phyloP scores from a whole-genome alignment of 805 yeast genomes.

The Candida nonsorbophila region DNA sequence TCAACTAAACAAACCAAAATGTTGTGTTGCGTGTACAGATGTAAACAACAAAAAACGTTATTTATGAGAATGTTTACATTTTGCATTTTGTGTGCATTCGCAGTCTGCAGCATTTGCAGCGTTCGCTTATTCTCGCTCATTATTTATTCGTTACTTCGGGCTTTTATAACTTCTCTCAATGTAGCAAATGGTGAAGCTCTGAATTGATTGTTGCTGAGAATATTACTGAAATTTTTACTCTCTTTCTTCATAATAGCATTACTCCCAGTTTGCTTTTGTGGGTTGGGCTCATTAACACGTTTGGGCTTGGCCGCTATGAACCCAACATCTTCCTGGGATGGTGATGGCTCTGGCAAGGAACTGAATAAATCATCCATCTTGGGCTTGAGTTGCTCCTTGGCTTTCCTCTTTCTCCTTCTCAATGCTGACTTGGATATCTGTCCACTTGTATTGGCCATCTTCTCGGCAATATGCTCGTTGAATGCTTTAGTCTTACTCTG shows the following conservation, averaged over 20 bases:
- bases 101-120: too few species aligned
- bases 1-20: too few species aligned
- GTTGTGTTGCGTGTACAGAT: too few species aligned
- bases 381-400: constrained; percentile 60
- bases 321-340: constrained; percentile 13
- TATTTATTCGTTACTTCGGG: too few species aligned
- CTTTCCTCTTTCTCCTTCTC: constrained; percentile 57
- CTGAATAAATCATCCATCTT: constrained; percentile 58
- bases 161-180: constrained; percentile 50
- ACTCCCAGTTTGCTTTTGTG: constrained; percentile 32
- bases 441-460: constrained; percentile 28
- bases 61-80: too few species aligned
- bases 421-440: constrained; percentile 62
- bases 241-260: constrained; percentile 54
- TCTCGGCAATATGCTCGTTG: constrained; percentile 20
- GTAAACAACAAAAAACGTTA: too few species aligned
- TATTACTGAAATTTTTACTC: constrained; percentile 50
- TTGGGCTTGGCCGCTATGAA: too few species aligned
- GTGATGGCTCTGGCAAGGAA: constrained; percentile 38
- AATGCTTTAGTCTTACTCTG: constrained; percentile 33
- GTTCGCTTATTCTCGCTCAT: too few species aligned
- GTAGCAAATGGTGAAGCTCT: constrained; percentile 61
- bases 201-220: constrained; percentile 51
- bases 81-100: too few species aligned
- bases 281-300: constrained; percentile 45